A percentile compares a stretch with the other conserved stretches of the same genome.
phyloP scores from a whole-genome alignment of 495 filamentous ascomycete genomes.

The Neurospora sp. region DNA sequence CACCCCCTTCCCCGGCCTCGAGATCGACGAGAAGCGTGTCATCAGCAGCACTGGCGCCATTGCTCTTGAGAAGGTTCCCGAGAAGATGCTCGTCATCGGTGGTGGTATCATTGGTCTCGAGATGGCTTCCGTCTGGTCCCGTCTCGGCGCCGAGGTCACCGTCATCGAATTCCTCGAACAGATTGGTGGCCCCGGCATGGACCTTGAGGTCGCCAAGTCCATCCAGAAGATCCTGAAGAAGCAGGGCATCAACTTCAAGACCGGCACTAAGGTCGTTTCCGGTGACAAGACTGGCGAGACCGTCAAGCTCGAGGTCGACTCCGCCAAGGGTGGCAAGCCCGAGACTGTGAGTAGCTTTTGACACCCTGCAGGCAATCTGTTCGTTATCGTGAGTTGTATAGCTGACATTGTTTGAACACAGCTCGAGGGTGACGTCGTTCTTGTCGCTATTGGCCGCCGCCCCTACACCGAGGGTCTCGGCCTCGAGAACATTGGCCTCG shows the following conservation, averaged over 20 bases:
- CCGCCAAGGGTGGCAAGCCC: slow-evolving; percentile 91
- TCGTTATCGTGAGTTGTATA: neutral
- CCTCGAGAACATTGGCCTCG: slow-evolving; percentile 88
- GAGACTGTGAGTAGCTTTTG: slow-evolving; percentile 55
- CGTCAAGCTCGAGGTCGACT: slow-evolving; percentile 74
- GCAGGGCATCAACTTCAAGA: slow-evolving; percentile 98
- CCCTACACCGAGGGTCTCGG: slow-evolving; percentile 88
- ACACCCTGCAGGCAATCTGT: neutral
- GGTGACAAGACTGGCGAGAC: slow-evolving; percentile 70
- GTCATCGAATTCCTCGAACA: slow-evolving; percentile 93
- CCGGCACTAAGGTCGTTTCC: slow-evolving; percentile 83
- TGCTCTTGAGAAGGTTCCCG: slow-evolving; percentile 76
- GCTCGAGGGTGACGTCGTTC: slow-evolving; percentile 92
- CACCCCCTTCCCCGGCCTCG: slow-evolving; percentile 91
- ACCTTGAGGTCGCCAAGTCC: slow-evolving; percentile 83
- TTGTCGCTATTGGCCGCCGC: slow-evolving; percentile 91
- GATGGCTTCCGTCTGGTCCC: slow-evolving; percentile 97
- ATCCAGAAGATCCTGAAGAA: slow-evolving; percentile 89
- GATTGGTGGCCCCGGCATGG: slow-evolving; percentile 98
- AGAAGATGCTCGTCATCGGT: slow-evolving; percentile 97
- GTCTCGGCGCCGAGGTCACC: slow-evolving; percentile 87
- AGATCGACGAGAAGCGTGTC: slow-evolving; percentile 94
- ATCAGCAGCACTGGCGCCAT: slow-evolving; percentile 94
- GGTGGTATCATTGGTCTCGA: slow-evolving; percentile 98
- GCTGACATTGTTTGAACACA: slow-evolving; percentile 24